Base-by-base conservation (phyloP, 305 asterid species). In the Plantago lanceolata region DNA sequence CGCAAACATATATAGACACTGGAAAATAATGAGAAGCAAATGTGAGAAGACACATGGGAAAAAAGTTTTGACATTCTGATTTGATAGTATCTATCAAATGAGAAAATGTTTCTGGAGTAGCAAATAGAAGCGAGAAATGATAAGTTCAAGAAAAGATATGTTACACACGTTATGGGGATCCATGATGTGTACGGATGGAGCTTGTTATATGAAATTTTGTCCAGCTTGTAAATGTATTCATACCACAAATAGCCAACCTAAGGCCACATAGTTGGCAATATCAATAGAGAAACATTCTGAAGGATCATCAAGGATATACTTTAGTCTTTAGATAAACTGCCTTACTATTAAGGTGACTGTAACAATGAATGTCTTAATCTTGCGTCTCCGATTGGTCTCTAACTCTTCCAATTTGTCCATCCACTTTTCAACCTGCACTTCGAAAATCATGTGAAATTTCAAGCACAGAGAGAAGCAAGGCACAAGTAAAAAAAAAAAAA, bases 161-260 rank as follows among this genome's bases (percentile, higher is more conserved):
- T 66, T 59, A 82, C 93, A 19, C 67, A 90, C 97, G 89, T 78
- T 74, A 90, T 90, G 59, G 97, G 97, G 68, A 90, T 84, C 97
- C 97, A 90, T 49, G 97, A 90, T n/a, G 97, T 90, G 89, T 88
- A 88, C 7, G 97, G 97, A 71, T 90, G 96, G 61, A 81, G 84
- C 80, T 88, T 90, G 86, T 88, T 90, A 76, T 90, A 90, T 28
- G 87, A 69, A 68, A 81, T 62, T 77, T 82, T 88, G 80, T 90
- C 97, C 83, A 88, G 79, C 82, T 85, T 90, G 94, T 88, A 90
- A 68, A 88, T 81, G 72, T 50, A 84, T 76, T 85, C 96, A 56
- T 73, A 90, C 97, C 97, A 90, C 63, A 79, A 65, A 68, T 78
- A 75, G 54, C 86, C 86, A 69, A 64, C 81, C 86, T 81, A 73